Percentiles rank a stretch among this genome's conserved stretches.
Evolutionary conservation across 2,329 filamentous ascomycete species (phyloP).

Genomic region (Aphanocladium album): DNA sequence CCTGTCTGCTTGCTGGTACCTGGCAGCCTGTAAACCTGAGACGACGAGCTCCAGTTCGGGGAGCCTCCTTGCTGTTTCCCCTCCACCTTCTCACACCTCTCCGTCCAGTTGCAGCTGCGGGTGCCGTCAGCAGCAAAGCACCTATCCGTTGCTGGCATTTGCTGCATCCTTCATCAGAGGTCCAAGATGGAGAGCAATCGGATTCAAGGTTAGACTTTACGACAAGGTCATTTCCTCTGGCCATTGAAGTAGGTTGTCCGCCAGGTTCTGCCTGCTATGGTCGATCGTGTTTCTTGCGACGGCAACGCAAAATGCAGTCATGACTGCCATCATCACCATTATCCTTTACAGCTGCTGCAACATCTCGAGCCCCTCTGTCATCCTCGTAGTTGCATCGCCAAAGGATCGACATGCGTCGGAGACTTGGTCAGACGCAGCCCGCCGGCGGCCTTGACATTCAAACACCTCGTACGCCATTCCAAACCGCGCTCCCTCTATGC

Average conservation of each 20-base stretch:
- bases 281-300: too few species aligned
- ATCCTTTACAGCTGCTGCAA: not conserved
- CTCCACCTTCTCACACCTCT: not conserved
- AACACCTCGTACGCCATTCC: not conserved
- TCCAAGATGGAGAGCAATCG: not conserved
- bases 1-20: not conserved
- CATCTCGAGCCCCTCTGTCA: not conserved
- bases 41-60: constrained; percentile 1
- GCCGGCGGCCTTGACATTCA: not conserved
- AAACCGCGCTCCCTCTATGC: not conserved
- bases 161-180: not conserved
- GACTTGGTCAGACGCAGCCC: constrained; percentile 3
- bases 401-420: constrained; percentile 2
- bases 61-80: not conserved
- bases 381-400: not conserved
- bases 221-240: not conserved
- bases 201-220: not conserved
- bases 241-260: too few species aligned
- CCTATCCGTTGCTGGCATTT: not conserved
- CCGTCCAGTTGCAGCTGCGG: not conserved
- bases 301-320: too few species aligned
- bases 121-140: not conserved
- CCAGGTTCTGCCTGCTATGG: too few species aligned
- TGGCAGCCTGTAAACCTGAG: constrained; percentile 4
- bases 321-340: not conserved